Conservation (phyloP, 305 asterid species). For the Solanum hybrid region DNA sequence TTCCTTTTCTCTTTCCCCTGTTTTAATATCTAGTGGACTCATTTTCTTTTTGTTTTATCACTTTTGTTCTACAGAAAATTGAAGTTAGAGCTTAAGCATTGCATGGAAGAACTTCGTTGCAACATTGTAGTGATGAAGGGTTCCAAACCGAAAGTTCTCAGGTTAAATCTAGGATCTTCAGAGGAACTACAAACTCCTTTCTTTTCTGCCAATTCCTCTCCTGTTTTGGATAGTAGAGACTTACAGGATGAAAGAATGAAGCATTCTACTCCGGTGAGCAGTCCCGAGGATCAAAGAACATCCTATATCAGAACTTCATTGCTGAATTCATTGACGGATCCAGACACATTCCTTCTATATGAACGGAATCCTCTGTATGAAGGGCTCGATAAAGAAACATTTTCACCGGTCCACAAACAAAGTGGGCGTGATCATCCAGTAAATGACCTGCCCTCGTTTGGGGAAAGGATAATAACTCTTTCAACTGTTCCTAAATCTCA, state of each 20-base stretch:
- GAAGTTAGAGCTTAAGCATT: conserved; percentile 64
- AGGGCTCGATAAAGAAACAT: conserved; percentile 24
- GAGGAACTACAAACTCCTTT: conserved; percentile 47
- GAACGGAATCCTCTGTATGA: conserved; percentile 76
- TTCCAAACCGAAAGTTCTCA: conserved; percentile 68
- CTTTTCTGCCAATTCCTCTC: conserved; percentile 54
- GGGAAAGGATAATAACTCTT: conserved; percentile 27
- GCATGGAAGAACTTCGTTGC: conserved; percentile 69
- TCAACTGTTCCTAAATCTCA: conserved; percentile 25
- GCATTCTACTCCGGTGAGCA: conserved; percentile 59
- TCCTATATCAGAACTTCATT: conserved; percentile 44
- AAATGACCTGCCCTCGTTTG: conserved; percentile 10
- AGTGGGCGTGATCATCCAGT: conserved; percentile 12
- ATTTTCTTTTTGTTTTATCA: conserved; percentile 1
- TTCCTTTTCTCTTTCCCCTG: neutral
- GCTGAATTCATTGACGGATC: conserved; percentile 35
- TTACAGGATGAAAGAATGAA: conserved; percentile 32
- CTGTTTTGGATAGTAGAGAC: conserved; percentile 27
- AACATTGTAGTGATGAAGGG: conserved; percentile 81
- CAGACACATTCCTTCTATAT: conserved; percentile 44
- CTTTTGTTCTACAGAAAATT: conserved; percentile 46
- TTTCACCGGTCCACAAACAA: conserved; percentile 13
- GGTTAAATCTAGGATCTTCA: conserved; percentile 55
- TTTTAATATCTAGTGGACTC: neutral
- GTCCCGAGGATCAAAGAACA: conserved; percentile 55